Evolutionary conservation across 1,139 yeast species (phyloP).

Genomic region (Citeromyces hawaiiensis): DNA sequence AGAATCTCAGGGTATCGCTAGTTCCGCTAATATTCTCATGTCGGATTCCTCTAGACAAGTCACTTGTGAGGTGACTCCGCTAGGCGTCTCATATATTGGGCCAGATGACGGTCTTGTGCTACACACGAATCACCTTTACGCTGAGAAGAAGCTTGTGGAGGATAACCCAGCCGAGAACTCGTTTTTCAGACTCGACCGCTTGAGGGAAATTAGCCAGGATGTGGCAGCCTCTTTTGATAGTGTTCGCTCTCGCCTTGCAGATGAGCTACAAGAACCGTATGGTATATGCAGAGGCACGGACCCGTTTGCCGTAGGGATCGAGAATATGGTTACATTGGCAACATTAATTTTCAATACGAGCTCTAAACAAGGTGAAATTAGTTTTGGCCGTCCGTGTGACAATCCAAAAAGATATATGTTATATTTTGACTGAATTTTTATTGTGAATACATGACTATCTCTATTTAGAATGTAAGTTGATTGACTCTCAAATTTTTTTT

Average conservation of each 20-base stretch:
- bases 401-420: neutral
- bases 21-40: slow-evolving; percentile 14
- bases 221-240: slow-evolving; percentile 5
- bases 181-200: slow-evolving; percentile 7
- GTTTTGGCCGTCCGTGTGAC: slow-evolving; percentile 2
- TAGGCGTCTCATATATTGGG: slow-evolving; percentile 5
- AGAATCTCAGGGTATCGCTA: slow-evolving; percentile 12
- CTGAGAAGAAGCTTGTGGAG: slow-evolving; percentile 5
- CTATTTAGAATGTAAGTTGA: too few species aligned
- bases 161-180: slow-evolving; percentile 7
- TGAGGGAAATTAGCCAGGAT: slow-evolving; percentile 5
- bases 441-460: too few species aligned
- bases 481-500: too few species aligned
- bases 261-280: neutral
- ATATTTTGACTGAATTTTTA: neutral
- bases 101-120: slow-evolving; percentile 7
- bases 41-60: slow-evolving; percentile 10
- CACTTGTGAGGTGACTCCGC: slow-evolving; percentile 10
- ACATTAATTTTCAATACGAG: slow-evolving; percentile 2
- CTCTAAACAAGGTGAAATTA: slow-evolving; percentile 1
- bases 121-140: slow-evolving; percentile 12
- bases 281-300: neutral
- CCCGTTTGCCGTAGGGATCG: neutral
- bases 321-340: slow-evolving; percentile 1
- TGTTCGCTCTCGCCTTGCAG: slow-evolving; percentile 2